Base-by-base conservation (phyloP, 345 rosid genomes). In the Lumnitzera littorea region DNA sequence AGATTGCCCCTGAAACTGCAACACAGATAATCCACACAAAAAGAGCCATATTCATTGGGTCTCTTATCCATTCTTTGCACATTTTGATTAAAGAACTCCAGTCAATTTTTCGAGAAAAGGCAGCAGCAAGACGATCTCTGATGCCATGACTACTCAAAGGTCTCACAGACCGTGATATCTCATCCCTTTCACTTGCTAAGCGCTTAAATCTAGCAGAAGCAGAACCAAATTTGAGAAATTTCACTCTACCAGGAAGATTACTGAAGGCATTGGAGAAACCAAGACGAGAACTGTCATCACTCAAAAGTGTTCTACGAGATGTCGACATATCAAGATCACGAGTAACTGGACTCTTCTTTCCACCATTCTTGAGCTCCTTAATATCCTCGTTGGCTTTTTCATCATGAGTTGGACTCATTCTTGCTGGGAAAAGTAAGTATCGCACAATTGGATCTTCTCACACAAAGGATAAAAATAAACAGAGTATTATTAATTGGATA, bases 1-100 rank as follows among this genome's bases (percentile, higher is more conserved):
- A 77, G 67, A 94, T 80, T 13, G 96, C 99, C 20, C 99, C 99
- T 0, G 97, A 94, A 67, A 94, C 73, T 12, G 95, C 96, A 62
- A 94, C 95, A 57, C 64, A 69, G 4, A 64, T 16, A 49, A 87
- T 87, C 99, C 97, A 94, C 1, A 70, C 59, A 56, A 86, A 83
- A 17, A 94, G 80, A 59, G 96, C 95, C 86, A 90, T 73, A 73
- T 94, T 94, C 64, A 87, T 79, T 0, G 98, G 98, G 62, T 85
- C 72, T 70, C 59, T 75, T 62, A 91, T 62, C 98, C 98, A 91
- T 59, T 83, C 76, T 64, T 76, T 87, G 62, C 78, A 63, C 84
- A 89, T 80, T 49, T 75, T 78, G 73, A 36, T 17, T 20, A 90
- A 68, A 13, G 75, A 72, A 25, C 3, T 69, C 97, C 96, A 89